Evolutionary conservation across 805 yeast genomes (phyloP).

Genomic region (Candida takata): DNA sequence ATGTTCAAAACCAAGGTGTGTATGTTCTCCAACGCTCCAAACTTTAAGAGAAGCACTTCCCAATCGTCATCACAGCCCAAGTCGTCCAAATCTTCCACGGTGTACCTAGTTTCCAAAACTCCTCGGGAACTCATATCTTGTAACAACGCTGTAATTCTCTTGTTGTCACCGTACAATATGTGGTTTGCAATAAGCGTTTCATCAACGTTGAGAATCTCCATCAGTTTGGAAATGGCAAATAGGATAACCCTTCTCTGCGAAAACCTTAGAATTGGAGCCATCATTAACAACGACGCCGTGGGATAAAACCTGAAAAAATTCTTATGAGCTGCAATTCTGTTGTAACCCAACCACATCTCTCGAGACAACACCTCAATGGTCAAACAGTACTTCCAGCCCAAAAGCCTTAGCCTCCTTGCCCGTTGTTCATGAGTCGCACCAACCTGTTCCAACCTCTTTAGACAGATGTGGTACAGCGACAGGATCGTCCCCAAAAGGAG

Average conservation of each 20-base stretch:
- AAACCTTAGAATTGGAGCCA: constrained; percentile 14
- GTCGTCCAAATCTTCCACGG: constrained; percentile 8
- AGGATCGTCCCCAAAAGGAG: constrained; percentile 6
- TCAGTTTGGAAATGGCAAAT: constrained; percentile 7
- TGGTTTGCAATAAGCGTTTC: constrained; percentile 9
- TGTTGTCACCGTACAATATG: constrained; percentile 10
- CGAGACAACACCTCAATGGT: constrained; percentile 9
- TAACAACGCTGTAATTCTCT: constrained; percentile 1
- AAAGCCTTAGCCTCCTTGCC: constrained; percentile 4
- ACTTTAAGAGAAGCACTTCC: constrained; percentile 3
- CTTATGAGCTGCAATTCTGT: constrained; percentile 6
- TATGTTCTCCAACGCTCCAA: constrained; percentile 6
- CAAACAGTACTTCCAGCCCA: constrained; percentile 12
- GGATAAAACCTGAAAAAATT: constrained; percentile 11
- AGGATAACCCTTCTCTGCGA: constrained; percentile 13
- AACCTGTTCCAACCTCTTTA: constrained; percentile 12
- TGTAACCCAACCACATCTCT: constrained; percentile 13
- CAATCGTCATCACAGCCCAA: constrained; percentile 9
- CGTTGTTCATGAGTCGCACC: constrained; percentile 6
- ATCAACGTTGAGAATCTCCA: constrained; percentile 8
- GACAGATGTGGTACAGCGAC: constrained; percentile 12
- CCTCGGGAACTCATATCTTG: constrained; percentile 4
- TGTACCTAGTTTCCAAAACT: constrained; percentile 4
- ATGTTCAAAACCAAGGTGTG: constrained; percentile 8
- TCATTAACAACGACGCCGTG: constrained; percentile 5